Conservation (phyloP, 2,329 filamentous ascomycete species). For the Xylariales sp. region DNA sequence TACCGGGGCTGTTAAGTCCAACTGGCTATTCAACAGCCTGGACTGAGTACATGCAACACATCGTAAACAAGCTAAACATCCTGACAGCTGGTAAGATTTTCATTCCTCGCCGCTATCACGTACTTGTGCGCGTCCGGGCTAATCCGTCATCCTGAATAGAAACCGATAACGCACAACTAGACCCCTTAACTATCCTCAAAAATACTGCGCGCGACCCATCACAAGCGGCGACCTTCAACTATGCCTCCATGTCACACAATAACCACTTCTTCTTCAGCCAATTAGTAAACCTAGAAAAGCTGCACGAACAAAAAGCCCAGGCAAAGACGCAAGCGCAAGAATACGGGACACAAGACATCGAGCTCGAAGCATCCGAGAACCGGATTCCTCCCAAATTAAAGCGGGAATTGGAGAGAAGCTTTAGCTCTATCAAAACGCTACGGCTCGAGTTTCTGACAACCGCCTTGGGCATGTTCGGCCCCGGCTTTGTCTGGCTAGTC, state of each 20-base stretch:
- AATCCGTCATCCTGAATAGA: conserved; percentile 56
- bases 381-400: conserved; percentile 68
- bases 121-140: conserved; percentile 1
- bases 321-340: background rate
- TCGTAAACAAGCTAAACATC: conserved; percentile 81
- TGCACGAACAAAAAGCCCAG: conserved; percentile 20
- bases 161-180: conserved; percentile 70
- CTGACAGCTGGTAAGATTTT: conserved; percentile 73
- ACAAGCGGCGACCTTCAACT: conserved; percentile 87
- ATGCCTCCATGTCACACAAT: conserved; percentile 96
- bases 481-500: conserved; percentile 97
- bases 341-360: conserved; percentile 29
- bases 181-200: conserved; percentile 75
- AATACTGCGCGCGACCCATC: conserved; percentile 82
- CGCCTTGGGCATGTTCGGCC: conserved; percentile 92
- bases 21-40: conserved; percentile 81
- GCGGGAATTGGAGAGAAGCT: conserved; percentile 73
- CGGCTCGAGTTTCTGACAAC: conserved; percentile 82
- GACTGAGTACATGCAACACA: conserved; percentile 80
- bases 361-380: conserved; percentile 27
- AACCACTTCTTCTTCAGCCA: conserved; percentile 83
- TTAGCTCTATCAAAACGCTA: conserved; percentile 86
- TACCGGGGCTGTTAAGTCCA: conserved; percentile 77
- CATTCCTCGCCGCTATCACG: background rate
- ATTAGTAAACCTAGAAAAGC: conserved; percentile 50